Evolutionary conservation across 225 moss, liverwort and hornwort species (phyloP).

Genomic region (Pseudoscleropodium purum): DNA sequence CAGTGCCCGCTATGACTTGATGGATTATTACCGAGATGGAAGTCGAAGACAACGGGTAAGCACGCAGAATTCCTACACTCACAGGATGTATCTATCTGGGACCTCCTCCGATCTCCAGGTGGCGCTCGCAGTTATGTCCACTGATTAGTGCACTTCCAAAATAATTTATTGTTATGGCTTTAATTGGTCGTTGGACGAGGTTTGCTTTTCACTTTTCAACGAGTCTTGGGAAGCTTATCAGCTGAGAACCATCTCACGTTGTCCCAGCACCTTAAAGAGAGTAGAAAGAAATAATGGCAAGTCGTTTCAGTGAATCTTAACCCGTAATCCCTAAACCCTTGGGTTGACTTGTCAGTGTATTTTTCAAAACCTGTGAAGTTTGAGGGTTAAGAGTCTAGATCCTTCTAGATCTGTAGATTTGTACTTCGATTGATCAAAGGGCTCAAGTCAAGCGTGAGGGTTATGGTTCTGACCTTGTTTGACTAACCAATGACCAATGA

Average conservation of each 20-base stretch:
- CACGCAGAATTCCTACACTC: conserved; percentile 52
- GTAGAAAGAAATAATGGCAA: not conserved
- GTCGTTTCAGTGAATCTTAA: not conserved
- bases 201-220: not conserved
- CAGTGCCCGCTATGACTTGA: conserved; percentile 57
- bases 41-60: conserved; percentile 45
- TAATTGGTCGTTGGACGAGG: not conserved
- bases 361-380: not conserved
- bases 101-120: conserved; percentile 80
- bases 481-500: not conserved
- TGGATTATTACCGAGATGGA: conserved; percentile 48
- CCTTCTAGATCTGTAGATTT: not conserved
- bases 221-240: not conserved
- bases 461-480: not conserved
- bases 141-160: conserved; percentile 35
- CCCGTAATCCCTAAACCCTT: no score
- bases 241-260: not conserved
- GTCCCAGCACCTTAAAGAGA: not conserved
- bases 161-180: not conserved
- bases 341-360: not conserved
- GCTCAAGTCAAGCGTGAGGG: not conserved
- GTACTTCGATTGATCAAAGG: not conserved
- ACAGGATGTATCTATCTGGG: conserved; percentile 84
- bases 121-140: conserved; percentile 60
- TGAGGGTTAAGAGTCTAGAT: not conserved